Evolutionary conservation across 1,139 yeast species (phyloP), one percentile per base, ranked within the genome.

Genomic region (Kodamaea anthophila): DNA sequence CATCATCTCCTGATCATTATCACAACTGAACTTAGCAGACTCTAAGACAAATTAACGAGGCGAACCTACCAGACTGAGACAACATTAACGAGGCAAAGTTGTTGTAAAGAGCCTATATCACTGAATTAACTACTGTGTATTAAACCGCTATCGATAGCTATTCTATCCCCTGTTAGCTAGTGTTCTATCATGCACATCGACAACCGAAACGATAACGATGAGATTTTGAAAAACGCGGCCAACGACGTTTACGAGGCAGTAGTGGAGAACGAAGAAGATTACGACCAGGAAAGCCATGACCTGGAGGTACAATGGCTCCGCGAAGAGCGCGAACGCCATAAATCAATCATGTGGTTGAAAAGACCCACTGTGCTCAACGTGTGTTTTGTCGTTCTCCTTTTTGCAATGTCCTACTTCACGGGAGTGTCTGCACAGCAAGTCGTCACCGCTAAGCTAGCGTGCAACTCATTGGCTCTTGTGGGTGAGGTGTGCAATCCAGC

Each of bases 221-320:
- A 14, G 9, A 28, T 33, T 9, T 33, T 49, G 10, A 48, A 43
- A 15, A 33, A 32, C 19, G 62, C 65, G 1, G 60, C 47, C 16
- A 47, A 47, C 27, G 51, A 57, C 32, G 50, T 48, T 9, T 60
- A 58, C 35, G 49, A 45, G 21, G 51, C 53, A 9, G 57, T 58
- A 28, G 55, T 63, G 8, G 47, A 52, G 13, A 43, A 51, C 11
- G 57, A 55, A 10, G 60, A 52, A 4, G 53, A 48, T 13, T 49
- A 39, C 10, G 52, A 51, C 18, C 54, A 47, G 13, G 54, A 51
- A 7, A 54, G 52, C n/a, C 43, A 47, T 19, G 58, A 58, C 35
- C 67, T 60, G 29, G 70, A 62, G 34, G 58, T 58, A 3, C 26
- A 49, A 2, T 61, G 68, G 67, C 43, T 63, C 18, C 41, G 65